Base-by-base conservation (phyloP, 2,329 filamentous ascomycete genomes). In the Exutisphaerella laricina region DNA sequence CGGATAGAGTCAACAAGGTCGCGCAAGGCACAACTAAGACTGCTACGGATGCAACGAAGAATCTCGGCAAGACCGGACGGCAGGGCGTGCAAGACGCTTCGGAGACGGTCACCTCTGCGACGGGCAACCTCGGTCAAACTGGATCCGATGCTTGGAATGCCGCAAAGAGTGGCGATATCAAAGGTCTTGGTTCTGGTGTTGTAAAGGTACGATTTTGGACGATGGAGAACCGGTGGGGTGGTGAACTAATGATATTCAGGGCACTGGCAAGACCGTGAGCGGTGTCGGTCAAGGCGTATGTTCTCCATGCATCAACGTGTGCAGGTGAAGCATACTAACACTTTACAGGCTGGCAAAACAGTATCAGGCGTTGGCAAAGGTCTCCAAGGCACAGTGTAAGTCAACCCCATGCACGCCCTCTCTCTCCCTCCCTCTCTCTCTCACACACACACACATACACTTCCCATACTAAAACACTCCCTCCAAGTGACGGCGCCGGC, bases 21-120 rank as follows among this genome's bases (percentile, higher is more conserved):
- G 59, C 58, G 0, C 63, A 63, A 4, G 60, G 59, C 22, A 57
- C 58, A 0, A 58, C 66, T 0, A 65, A 63, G 49, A 61, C 63
- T 4, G 59, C 64, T 1, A 35, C 34, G 5, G 46, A 58, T 21
- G 58, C 59, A 2, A 55, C 65, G 1, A 70, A 65, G 52, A 60
- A 61, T 13, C 60, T 67, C 8, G 57, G 63, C 21, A 59, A 64
- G 34, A 62, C 65, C 3, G 63, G 62, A 1, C 46, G 50, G 25
- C 45, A 51, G 13, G 57, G 54, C 25, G 54, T 51, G 9, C 53
- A 48, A 6, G 66, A 66, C 20, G 45, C 67, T 1, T 65, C 63
- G 40, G 42, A 53, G 2, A 62, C 61, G n/a, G 52, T 50, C 3
- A 49, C 39, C 22, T 52, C 51, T 32, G 57, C 56, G 6, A 41